Percentiles rank a stretch among this genome's conserved stretches.
phyloP scores from a whole-genome alignment of 768 basidiomycete genomes.

The Pisolithus tinctorius region DNA sequence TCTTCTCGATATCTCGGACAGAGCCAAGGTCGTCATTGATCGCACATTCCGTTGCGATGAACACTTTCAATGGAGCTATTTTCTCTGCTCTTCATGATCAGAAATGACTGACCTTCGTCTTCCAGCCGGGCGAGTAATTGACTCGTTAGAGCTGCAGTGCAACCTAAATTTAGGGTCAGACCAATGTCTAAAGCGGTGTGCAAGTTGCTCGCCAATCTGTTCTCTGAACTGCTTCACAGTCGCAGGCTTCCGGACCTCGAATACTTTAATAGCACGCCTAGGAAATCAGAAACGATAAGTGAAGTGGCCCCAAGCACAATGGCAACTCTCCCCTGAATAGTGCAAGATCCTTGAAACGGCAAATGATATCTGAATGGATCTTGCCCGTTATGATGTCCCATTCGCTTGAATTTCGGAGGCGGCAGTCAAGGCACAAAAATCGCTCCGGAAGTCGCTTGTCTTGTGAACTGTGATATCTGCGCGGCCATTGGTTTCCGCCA shows the following conservation, averaged over 20 bases:
- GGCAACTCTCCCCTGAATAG: slow-evolving; percentile 50
- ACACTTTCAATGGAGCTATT: slow-evolving; percentile 34
- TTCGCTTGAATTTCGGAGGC: slow-evolving; percentile 54
- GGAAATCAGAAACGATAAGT: slow-evolving; percentile 1
- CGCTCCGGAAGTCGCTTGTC: slow-evolving; percentile 53
- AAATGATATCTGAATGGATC: slow-evolving; percentile 48
- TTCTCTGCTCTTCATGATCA: not conserved
- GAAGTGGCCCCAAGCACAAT: not conserved
- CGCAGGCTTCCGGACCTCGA: slow-evolving; percentile 42
- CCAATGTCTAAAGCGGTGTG: not conserved
- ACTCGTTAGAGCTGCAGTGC: slow-evolving; percentile 45
- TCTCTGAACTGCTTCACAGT: slow-evolving; percentile 50
- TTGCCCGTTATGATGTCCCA: slow-evolving; percentile 65
- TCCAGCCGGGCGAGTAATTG: slow-evolving; percentile 67
- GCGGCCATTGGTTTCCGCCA: not conserved
- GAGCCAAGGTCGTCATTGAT: slow-evolving; percentile 45
- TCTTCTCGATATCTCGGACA: slow-evolving; percentile 31
- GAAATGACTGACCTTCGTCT: slow-evolving; percentile 48
- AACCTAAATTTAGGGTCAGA: slow-evolving; percentile 33
- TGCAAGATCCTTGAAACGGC: slow-evolving; percentile 62
- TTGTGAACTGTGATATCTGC: slow-evolving; percentile 54
- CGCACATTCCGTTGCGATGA: slow-evolving; percentile 46
- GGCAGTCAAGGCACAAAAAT: slow-evolving; percentile 75
- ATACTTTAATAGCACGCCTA: slow-evolving; percentile 67
- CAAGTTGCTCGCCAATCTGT: slow-evolving; percentile 43